A percentile compares a stretch with the other conserved stretches of the same genome.
Conservation (phyloP, 441 rosid genomes). For the Euphorbia celastroides region DNA sequence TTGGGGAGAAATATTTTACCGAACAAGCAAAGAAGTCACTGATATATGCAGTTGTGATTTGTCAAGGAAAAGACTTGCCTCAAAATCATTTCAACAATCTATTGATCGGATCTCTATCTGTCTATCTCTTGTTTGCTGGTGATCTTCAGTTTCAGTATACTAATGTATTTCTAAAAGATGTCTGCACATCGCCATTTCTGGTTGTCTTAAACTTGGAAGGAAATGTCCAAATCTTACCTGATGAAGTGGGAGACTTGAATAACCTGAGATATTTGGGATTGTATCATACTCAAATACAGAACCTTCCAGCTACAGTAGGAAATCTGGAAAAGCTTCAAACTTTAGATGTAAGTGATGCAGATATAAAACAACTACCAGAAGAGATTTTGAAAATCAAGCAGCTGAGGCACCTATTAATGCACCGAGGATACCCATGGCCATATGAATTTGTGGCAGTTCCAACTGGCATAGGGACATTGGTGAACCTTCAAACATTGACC, state of each 20-base stretch:
- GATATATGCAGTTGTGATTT: neutral
- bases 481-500: constrained; percentile 11
- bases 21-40: neutral
- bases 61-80: neutral
- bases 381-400: constrained; percentile 11
- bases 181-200: neutral
- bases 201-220: constrained; percentile 11
- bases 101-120: neutral
- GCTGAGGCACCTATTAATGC: constrained; percentile 15
- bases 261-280: constrained; percentile 13
- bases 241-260: constrained; percentile 9
- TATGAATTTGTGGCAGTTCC: constrained; percentile 2
- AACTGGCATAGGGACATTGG: neutral
- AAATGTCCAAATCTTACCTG: constrained; percentile 11
- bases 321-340: constrained; percentile 15
- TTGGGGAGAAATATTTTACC: neutral
- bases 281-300: neutral
- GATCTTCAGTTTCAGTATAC: neutral
- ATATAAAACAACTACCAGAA: neutral
- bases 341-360: neutral
- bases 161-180: neutral
- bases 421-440: neutral
- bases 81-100: neutral
- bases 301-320: constrained; percentile 13
- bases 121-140: neutral